Conservation (phyloP, 345 rosid genomes). For the Citrus inodora region DNA sequence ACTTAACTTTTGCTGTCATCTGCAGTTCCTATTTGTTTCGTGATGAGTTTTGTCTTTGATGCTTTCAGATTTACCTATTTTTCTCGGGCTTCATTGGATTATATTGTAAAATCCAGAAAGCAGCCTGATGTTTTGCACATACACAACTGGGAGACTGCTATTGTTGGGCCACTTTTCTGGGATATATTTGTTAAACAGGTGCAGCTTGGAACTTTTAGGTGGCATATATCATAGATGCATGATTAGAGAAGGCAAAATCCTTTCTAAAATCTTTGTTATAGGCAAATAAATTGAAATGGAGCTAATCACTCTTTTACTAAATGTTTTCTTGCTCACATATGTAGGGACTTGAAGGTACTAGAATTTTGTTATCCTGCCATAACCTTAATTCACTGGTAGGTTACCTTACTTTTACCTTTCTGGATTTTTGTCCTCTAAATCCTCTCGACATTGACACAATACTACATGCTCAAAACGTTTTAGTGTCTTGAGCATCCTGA, state of each 20-base stretch:
- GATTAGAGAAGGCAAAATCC: not conserved
- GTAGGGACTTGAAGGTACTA: constrained; percentile 71
- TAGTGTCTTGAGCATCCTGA: constrained; percentile 77
- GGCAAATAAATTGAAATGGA: constrained; percentile 1
- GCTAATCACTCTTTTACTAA: not conserved
- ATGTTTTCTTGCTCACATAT: constrained; percentile 11
- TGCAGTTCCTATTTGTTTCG: constrained; percentile 5
- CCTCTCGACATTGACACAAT: constrained; percentile 6
- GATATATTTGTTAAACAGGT: constrained; percentile 81
- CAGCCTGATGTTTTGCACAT: constrained; percentile 84
- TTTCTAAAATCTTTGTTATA: not conserved
- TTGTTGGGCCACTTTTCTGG: constrained; percentile 90
- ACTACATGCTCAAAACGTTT: constrained; percentile 18
- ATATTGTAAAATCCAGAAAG: constrained; percentile 75
- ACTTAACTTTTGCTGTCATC: constrained; percentile 5
- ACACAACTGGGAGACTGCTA: constrained; percentile 85
- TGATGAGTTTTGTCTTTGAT: constrained; percentile 14
- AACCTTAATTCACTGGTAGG: constrained; percentile 62
- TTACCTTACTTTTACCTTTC: constrained; percentile 13
- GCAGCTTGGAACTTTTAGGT: constrained; percentile 7
- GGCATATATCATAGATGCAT: not conserved
- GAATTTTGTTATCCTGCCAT: constrained; percentile 70
- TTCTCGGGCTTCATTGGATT: constrained; percentile 88
- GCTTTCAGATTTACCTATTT: constrained; percentile 67
- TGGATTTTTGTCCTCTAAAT: not conserved